Evolutionary conservation across 257 asterid species (phyloP).

Genomic region (Solanum piurae): DNA sequence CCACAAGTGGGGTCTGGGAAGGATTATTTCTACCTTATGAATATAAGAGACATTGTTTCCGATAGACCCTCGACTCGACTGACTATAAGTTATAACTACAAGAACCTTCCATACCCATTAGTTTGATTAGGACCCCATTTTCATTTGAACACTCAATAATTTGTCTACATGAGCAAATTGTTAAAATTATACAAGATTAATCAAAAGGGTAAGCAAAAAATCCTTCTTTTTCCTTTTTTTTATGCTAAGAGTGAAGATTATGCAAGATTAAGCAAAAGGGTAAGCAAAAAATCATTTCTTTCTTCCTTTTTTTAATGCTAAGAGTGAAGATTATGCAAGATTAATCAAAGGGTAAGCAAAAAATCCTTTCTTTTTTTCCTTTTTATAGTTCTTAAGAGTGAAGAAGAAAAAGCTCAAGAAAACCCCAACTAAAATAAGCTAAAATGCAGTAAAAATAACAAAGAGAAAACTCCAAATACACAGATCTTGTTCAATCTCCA

Average conservation of each 20-base stretch:
- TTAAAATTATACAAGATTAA: not conserved
- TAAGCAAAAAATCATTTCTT: not conserved
- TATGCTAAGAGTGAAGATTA: not conserved
- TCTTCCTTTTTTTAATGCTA: not conserved
- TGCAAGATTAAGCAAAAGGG: not conserved
- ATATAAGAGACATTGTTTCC: not conserved
- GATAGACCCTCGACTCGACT: not conserved
- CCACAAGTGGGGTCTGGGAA: not conserved
- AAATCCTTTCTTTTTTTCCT: not conserved
- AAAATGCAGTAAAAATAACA: constrained; percentile 1
- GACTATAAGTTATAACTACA: not conserved
- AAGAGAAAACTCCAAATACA: constrained; percentile 33
- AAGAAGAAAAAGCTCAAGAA: not conserved
- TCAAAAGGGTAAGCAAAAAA: not conserved
- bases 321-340: not conserved
- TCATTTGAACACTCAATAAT: not conserved
- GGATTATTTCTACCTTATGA: not conserved
- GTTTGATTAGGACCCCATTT: not conserved
- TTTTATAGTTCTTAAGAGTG: not conserved
- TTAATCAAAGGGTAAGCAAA: not conserved
- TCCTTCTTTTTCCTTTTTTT: not conserved
- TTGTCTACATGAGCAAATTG: not conserved
- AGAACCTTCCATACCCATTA: not conserved
- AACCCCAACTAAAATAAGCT: not conserved
- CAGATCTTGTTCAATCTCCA: constrained; percentile 9